phyloP scores from a whole-genome alignment of 2,329 filamentous ascomycete species.

The Talaromyces marneffei region DNA sequence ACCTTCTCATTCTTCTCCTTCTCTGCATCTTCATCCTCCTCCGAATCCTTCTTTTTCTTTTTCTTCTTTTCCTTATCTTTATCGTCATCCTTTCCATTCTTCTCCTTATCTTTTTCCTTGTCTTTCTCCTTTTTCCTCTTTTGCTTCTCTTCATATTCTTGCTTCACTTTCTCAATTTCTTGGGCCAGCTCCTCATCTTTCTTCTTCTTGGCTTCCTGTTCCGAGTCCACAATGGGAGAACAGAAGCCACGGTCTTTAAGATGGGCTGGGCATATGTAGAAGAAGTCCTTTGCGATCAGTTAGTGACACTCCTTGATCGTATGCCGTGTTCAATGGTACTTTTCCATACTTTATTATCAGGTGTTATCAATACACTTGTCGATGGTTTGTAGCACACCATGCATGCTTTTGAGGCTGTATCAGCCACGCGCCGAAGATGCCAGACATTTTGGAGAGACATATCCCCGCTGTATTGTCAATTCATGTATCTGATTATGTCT shows the following conservation, averaged over 20 bases:
- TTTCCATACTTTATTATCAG: constrained; percentile 75
- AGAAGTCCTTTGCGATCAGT: constrained; percentile 50
- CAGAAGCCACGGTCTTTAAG: constrained; percentile 80
- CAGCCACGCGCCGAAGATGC: constrained; percentile 78
- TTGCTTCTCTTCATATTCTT: constrained; percentile 68
- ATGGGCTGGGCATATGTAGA: constrained; percentile 81
- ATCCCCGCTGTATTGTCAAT: background rate
- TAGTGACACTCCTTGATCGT: background rate
- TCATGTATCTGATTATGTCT: background rate
- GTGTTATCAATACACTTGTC: constrained; percentile 78
- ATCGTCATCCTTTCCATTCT: constrained; percentile 41
- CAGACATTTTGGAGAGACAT: constrained; percentile 66
- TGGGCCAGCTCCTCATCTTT: constrained; percentile 40
- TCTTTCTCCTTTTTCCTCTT: constrained; percentile 62
- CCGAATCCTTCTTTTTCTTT: constrained; percentile 28
- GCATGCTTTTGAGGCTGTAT: constrained; percentile 75
- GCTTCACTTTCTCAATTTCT: constrained; percentile 44
- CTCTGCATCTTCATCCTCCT: constrained; percentile 26
- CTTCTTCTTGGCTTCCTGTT: constrained; percentile 37
- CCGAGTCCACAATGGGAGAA: constrained; percentile 46
- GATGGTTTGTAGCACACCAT: constrained; percentile 88
- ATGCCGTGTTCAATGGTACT: too few relatives aligned
- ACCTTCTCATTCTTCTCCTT: constrained; percentile 53
- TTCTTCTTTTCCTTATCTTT: constrained; percentile 37
- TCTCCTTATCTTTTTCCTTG: constrained; percentile 45